A percentile compares a stretch with the other conserved stretches of the same genome.
phyloP scores from a whole-genome alignment of 1,139 yeast genomes.

The Blastobotrys indianensis region DNA sequence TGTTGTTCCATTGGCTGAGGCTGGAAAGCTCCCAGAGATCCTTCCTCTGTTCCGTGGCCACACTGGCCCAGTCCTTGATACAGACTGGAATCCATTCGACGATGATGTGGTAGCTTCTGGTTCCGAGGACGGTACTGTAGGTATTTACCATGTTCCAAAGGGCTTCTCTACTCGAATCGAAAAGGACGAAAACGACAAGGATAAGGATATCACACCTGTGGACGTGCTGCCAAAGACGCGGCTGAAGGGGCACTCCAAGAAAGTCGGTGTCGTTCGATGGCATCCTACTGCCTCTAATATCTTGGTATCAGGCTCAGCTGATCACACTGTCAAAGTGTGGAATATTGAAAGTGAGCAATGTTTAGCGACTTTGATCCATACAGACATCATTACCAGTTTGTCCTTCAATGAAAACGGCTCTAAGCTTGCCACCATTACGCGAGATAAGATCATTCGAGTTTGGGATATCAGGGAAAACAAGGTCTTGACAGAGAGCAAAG shows the following conservation, averaged over 20 bases:
- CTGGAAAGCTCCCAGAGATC: slow-evolving; percentile 91
- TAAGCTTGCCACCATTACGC: slow-evolving; percentile 79
- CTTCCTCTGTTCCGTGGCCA: slow-evolving; percentile 94
- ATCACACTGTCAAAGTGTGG: slow-evolving; percentile 89
- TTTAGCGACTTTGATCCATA: slow-evolving; percentile 69
- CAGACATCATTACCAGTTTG: slow-evolving; percentile 85
- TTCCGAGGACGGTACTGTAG: slow-evolving; percentile 87
- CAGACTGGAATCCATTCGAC: slow-evolving; percentile 90
- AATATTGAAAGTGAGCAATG: slow-evolving; percentile 70
- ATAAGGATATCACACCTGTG: slow-evolving; percentile 40
- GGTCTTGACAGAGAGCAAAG: slow-evolving; percentile 74
- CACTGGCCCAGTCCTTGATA: slow-evolving; percentile 89
- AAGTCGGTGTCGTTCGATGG: slow-evolving; percentile 87
- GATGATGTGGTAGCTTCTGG: slow-evolving; percentile 70
- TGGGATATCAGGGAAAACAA: slow-evolving; percentile 84
- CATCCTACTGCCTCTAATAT: slow-evolving; percentile 87
- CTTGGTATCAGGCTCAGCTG: slow-evolving; percentile 84
- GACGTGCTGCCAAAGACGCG: slow-evolving; percentile 67
- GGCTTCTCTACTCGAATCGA: slow-evolving; percentile 62
- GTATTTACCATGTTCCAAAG: slow-evolving; percentile 81
- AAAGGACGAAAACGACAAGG: slow-evolving; percentile 46
- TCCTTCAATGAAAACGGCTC: slow-evolving; percentile 87
- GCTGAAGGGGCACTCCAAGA: slow-evolving; percentile 80
- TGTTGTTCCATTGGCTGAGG: slow-evolving; percentile 75
- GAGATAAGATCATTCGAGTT: slow-evolving; percentile 82